Evolutionary conservation across 176 grass and related monocot genomes (phyloP), one percentile per base, ranked within the genome.

Genomic region (Musa acuminata): DNA sequence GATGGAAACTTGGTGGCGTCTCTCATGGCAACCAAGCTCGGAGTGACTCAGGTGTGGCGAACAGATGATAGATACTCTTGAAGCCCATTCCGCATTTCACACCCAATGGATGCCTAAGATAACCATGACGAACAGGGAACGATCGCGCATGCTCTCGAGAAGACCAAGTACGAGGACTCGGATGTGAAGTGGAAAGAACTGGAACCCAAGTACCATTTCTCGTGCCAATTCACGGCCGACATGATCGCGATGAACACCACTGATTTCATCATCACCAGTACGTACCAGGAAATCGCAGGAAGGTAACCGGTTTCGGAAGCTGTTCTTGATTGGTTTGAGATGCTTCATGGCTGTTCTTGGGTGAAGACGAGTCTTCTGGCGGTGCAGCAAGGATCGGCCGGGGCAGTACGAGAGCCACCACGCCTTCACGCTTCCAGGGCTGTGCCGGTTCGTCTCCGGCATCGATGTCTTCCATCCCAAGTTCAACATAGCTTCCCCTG

Each of bases 191-290:
- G 94, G 94, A 98, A 87, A 72, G 86, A 91, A 79, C 73, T 98
- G 35, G 88, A 98, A 55, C 74, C 81, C 24, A 93, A 93, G 60
- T 98, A 98, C 77, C 94, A 98, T 69, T 98, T 98, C 78, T 98
- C 94, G 8, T 98, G 94, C 82, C 94, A 98, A 76, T 98, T 98
- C 69, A 98, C 90, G 3, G 94, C 94, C 5, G 94, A 98, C 75
- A 89, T 98, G 94, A 93, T 98, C 72, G 81, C 94, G 2, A 98
- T 98, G 94, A 98, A 98, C 73, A 77, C 82, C 65, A 91, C 74
- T 13, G 94, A 98, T 77, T 98, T 98, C 70, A 93, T 98, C 84
- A 98, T 98, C 67, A 87, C 90, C 49, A 98, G 94, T 67, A 98
- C 90, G 55, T 98, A 91, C 77, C 94, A 98, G 81, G 94, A 98